phyloP scores from a whole-genome alignment of 306 rosid species.

The Cucumis cinereus region DNA sequence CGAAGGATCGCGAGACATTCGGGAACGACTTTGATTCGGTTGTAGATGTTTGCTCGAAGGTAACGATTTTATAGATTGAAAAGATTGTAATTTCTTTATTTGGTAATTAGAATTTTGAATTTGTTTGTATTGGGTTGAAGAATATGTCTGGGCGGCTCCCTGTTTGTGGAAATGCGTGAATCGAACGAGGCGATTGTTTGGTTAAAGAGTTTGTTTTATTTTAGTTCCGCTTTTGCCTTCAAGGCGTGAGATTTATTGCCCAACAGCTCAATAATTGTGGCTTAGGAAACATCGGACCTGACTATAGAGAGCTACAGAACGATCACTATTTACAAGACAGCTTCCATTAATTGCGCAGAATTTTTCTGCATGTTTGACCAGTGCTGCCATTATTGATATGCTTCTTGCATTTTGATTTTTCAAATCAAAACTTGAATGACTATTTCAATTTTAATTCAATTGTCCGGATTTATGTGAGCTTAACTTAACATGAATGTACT shows the following conservation, averaged over 20 bases:
- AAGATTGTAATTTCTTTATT: neutral
- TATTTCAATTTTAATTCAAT: conserved; percentile 14
- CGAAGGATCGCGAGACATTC: conserved; percentile 33
- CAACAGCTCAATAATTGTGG: conserved; percentile 22
- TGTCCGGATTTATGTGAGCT: conserved; percentile 3
- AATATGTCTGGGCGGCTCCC: neutral
- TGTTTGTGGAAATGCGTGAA: neutral
- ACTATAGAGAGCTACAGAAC: neutral
- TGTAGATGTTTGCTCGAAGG: conserved; percentile 50
- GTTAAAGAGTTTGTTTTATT: neutral
- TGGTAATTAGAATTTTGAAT: neutral
- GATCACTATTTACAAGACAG: conserved; percentile 20
- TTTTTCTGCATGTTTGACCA: conserved; percentile 30
- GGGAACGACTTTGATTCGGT: conserved; percentile 40
- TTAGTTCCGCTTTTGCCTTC: neutral
- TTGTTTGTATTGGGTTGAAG: neutral
- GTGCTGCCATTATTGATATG: conserved; percentile 27
- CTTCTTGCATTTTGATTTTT: conserved; percentile 22
- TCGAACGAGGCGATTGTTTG: neutral
- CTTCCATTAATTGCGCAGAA: conserved; percentile 20
- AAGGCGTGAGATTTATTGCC: conserved; percentile 9
- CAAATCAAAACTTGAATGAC: conserved; percentile 19
- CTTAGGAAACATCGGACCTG: conserved; percentile 15
- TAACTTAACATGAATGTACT: conserved; percentile 1
- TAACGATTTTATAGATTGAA: neutral